Evolutionary conservation across 805 yeast species (phyloP).

Genomic region (Saccharomycopsis guyanensis): DNA sequence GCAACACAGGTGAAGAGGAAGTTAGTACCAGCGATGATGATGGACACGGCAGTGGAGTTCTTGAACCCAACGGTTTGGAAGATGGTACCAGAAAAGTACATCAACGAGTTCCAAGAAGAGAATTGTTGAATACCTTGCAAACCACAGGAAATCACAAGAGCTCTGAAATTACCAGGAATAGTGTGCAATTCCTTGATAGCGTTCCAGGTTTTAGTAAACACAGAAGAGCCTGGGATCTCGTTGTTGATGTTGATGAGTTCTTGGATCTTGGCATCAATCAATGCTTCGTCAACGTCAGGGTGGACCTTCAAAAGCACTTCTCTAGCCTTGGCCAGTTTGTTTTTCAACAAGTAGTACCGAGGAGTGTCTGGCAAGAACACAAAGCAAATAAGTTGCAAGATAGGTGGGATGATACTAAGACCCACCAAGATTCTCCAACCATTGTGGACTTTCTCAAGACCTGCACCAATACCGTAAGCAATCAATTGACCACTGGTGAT

Average conservation of each 20-base stretch:
- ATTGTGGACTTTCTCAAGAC: slow-evolving; percentile 57
- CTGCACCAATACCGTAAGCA: slow-evolving; percentile 93
- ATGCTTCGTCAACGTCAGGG: slow-evolving; percentile 50
- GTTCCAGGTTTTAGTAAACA: slow-evolving; percentile 46
- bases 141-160: slow-evolving; percentile 84
- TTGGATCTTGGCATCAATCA: slow-evolving; percentile 57
- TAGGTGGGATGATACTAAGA: slow-evolving; percentile 81
- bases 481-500: slow-evolving; percentile 93
- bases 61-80: slow-evolving; percentile 85
- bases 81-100: slow-evolving; percentile 92
- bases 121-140: slow-evolving; percentile 95
- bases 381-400: slow-evolving; percentile 66
- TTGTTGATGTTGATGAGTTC: slow-evolving; percentile 50
- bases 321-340: slow-evolving; percentile 56
- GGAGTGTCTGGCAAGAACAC: slow-evolving; percentile 94
- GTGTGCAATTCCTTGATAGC: slow-evolving; percentile 57
- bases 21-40: slow-evolving; percentile 90
- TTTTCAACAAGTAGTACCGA: slow-evolving; percentile 72
- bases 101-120: slow-evolving; percentile 91
- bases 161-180: slow-evolving; percentile 77
- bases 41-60: slow-evolving; percentile 89
- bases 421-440: slow-evolving; percentile 97
- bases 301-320: slow-evolving; percentile 59
- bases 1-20: slow-evolving; percentile 83
- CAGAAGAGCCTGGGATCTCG: slow-evolving; percentile 39